These are phyloP conservation scores for Backusella parvicylindrica DNA, from an alignment of 192 early-diverging fungal species.

Conservation along the genomic window DNA sequence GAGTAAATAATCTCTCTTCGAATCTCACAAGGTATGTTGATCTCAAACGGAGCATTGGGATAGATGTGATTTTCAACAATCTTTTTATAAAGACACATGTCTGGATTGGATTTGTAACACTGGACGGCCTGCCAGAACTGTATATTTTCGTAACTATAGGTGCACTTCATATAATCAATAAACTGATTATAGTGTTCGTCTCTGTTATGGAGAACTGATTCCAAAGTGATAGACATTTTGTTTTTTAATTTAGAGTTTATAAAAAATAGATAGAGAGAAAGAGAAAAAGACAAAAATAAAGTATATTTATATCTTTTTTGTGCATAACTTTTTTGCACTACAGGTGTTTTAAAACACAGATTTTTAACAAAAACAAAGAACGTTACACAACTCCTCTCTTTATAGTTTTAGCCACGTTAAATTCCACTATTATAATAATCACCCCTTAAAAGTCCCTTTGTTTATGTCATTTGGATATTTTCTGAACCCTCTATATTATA, in stretches of 20 bases:
- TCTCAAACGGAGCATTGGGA: slow-evolving; percentile 27
- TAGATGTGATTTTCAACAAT: background rate
- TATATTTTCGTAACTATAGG: slow-evolving; percentile 37
- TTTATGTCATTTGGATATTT: background rate
- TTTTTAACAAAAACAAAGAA: too few species aligned
- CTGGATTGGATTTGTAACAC: slow-evolving; percentile 28
- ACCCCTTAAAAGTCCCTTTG: background rate
- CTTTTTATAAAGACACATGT: slow-evolving; percentile 1
- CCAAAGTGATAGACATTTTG: background rate
- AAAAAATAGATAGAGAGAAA: background rate
- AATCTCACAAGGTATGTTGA: slow-evolving; percentile 30
- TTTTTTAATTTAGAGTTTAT: background rate
- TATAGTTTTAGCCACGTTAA: background rate
- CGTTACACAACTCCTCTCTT: background rate
- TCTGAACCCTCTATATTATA: background rate
- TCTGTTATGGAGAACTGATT: slow-evolving; percentile 14
- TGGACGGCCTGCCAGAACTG: slow-evolving; percentile 35
- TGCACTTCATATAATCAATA: background rate
- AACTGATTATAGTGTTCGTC: background rate
- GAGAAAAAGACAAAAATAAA: background rate
- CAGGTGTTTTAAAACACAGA: background rate
- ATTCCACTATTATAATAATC: background rate
- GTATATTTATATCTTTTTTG: background rate
- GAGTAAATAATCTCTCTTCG: slow-evolving; percentile 28
- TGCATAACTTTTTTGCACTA: slow-evolving; percentile 1